These are phyloP conservation scores for Diversispora epigaea DNA, from an alignment of 192 early-diverging fungal genomes.

Conservation along the genomic window DNA sequence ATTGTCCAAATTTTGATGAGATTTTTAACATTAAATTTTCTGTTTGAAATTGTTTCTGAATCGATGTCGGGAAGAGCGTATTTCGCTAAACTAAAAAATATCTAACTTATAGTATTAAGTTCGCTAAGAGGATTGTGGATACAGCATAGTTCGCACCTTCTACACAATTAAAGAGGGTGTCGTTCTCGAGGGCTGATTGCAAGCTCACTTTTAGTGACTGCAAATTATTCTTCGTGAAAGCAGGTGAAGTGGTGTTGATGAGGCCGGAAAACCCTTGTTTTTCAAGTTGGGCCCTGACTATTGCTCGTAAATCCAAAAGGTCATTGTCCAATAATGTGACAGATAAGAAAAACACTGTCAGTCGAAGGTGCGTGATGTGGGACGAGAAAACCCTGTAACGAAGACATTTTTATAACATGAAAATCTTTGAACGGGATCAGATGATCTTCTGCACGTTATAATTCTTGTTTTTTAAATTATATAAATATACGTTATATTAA, in stretches of 20 bases:
- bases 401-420: too few relatives aligned
- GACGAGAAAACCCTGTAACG: conserved; percentile 5
- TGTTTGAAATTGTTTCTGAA: not conserved
- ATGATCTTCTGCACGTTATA: too few relatives aligned
- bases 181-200: not conserved
- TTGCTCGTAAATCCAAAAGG: not conserved
- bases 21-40: conserved; percentile 3
- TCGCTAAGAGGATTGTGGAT: not conserved
- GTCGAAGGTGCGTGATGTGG: not conserved
- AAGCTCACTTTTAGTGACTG: conserved; percentile 19
- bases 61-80: conserved; percentile 15
- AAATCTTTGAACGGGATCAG: too few relatives aligned
- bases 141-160: conserved; percentile 15
- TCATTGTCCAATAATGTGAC: not conserved
- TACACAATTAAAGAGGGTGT: not conserved
- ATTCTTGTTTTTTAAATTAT: too few relatives aligned
- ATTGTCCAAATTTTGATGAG: not conserved
- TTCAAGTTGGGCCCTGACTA: not conserved
- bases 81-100: conserved; percentile 28
- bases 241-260: not conserved
- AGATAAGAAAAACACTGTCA: conserved; percentile 11
- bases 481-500: too few relatives aligned
- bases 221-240: conserved; percentile 20
- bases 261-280: not conserved
- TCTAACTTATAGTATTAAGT: conserved; percentile 17